Base-by-base conservation (phyloP, 345 rosid genomes). In the Melastoma malabathricum region DNA sequence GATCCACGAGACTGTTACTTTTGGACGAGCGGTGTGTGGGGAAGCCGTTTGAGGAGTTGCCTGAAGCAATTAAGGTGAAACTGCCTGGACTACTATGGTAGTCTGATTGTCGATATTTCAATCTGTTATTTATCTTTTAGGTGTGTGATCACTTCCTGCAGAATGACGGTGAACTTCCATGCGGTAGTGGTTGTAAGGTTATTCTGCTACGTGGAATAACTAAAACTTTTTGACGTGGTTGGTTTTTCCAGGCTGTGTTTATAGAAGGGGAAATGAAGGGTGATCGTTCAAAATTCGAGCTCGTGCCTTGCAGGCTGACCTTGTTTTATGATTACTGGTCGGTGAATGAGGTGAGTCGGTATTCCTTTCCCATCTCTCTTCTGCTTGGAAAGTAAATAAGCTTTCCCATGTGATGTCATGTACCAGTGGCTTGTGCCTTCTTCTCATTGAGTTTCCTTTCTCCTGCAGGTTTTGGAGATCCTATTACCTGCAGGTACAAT, bases 321-420 rank as follows among this genome's bases (percentile, higher is more conserved):
- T 54, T 90, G 73, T 82, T 76, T 60, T 90, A 90, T 76, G 84
- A 75, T 48, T 86, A 86, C 60, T 90, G 94, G 96, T 83, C 67
- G 59, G 84, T 80, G 96, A 76, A 78, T 69, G 94, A 90, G 94
- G 98, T 89, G 76, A 55, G 38, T 12, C 9, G 41, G 41, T 34
- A 34, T 34, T 34, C 41, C 12, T 34, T 34, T 34, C 41, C 41
- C 41, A 1, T 6, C 2, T 8, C 1, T 34, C 2, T 5, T 34
- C 41, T 12, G 12, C 12, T 34, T 12, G 10, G 12, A 12, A 34
- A 34, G 10, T 34, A 34, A 3, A 8, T 34, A 9, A 34, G 41
- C 12, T 34, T 34, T 34, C 10, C 2, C 41, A 9, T 5, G 12
- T 7, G 12, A 34, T 34, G 12, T 6, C 41, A 34, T 0, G 22